Base-by-base conservation (phyloP, 2,329 filamentous ascomycete genomes). In the Monosporascus sp. region DNA sequence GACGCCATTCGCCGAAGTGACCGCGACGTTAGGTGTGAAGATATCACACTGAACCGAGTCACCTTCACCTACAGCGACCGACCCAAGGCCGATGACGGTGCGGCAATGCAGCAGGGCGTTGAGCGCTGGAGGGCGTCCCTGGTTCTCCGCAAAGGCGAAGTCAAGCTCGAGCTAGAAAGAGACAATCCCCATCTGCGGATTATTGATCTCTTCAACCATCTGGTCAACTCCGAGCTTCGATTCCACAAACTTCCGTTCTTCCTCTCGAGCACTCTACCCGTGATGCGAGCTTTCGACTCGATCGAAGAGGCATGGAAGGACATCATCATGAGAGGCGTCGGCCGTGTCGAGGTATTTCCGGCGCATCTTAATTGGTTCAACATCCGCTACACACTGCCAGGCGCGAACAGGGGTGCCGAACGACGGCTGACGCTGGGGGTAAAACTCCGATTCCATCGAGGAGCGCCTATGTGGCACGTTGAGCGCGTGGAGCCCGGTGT, bases 161-260 rank as follows among this genome's bases (percentile, higher is more conserved):
- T 89, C 58, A 73, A 73, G 17, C 72, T 94, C 27, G 70, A 74
- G 25, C 73, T 93, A 20, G 77, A 85, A 41, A 71, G 73, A 15
- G 76, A 74, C 14, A 90, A 88, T 60, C 88, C 88, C 2, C 88
- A 91, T 62, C 72, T 85, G 45, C 79, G 84, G 18, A 76, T 88
- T 14, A 70, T 78, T 20, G 81, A 85, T 3, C 71, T 85, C 7
- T 77, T 85, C 54, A 86, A 86, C 63, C 72, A 76, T 41, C 65
- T 75, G 3, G 55, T 68, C 49, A 68, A 67, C 49, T 70, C 54
- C 51, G 65, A 53, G 39, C 73, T 66, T 50, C 78, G 65, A 61
- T 89, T 73, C 64, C 77, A 69, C 61, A 77, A 61, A 60, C 79
- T 75, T 68, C 83, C 74, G 61, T 71, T 68, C 54, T 84, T 73